A percentile compares a stretch with the other conserved stretches of the same genome.
Conservation (phyloP, 805 yeast species). For the Metschnikowia hibisci region DNA sequence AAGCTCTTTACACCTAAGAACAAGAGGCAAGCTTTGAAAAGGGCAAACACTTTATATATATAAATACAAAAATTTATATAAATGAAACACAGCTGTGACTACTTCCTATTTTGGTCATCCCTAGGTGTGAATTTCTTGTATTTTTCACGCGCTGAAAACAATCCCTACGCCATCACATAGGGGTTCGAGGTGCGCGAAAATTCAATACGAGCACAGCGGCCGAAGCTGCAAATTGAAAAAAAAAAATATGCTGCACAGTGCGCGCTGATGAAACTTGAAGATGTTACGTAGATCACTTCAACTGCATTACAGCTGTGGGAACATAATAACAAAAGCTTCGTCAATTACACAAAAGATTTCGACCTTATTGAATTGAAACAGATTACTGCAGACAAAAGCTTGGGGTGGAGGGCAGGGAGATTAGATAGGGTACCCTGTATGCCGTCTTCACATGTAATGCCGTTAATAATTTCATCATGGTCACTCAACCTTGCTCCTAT, state of each 20-base stretch:
- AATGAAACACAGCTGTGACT: no score
- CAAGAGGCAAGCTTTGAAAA: conserved; percentile 1
- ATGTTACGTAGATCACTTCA: conserved; percentile 2
- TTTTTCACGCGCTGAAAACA: no score
- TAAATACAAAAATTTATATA: no score
- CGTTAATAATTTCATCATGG: background rate
- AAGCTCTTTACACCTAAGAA: background rate
- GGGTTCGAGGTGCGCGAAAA: conserved; percentile 2
- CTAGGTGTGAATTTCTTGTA: no score
- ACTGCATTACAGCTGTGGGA: conserved; percentile 5
- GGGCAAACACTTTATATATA: no score
- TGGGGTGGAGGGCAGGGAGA: no score
- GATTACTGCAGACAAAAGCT: no score
- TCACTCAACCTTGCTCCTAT: no score
- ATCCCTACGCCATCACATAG: no score
- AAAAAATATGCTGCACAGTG: conserved; percentile 2
- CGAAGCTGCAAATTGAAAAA: conserved; percentile 5
- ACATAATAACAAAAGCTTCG: background rate
- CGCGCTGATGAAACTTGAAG: conserved; percentile 4
- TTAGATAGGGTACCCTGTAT: no score
- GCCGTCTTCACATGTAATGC: no score
- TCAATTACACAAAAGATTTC: no score
- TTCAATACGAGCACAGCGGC: background rate
- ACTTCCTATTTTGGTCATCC: background rate
- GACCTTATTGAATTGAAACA: background rate